Evolutionary conservation across 179 eudicot genomes (phyloP), one percentile per base, ranked within the genome.

Genomic region (Spergularia azorica): DNA sequence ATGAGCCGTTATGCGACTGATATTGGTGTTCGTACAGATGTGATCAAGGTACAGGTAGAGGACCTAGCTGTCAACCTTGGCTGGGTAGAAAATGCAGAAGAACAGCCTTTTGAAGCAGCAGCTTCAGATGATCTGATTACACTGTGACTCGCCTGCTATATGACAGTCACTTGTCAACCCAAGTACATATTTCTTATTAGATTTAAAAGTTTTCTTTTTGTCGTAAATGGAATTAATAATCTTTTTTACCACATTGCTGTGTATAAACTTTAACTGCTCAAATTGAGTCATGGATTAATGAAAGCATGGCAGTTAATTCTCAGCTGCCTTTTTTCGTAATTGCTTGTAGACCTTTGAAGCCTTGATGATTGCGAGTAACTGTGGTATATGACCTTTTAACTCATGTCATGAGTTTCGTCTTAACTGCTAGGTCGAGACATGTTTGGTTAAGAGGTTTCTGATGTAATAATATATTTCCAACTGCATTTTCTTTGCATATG

Each of bases 1-100:
- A 86, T 91, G 95, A 92, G 98, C 83, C 88, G 98, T 48, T 95
- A 95, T 76, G 95, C 96, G 6, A 92, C 97, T 51, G 98, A 95
- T 81, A 91, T 95, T 74, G 98, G 98, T 32, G 97, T 95, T 17
- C 87, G 98, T 18, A 90, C 81, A 48, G 98, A 95, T 88, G 98
- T 95, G 38, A 77, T 92, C 56, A 95, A 95, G 85, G 98, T 95
- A 11, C 90, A 86, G 9, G 98, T 91, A 41, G 98, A 94, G 76
- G 98, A 94, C 61, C 77, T 83, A 9, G 87, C 87, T 12, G 74
- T 68, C 9, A 81, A 84, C 63, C 87, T 83, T 26, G 85, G 85
- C 26, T 86, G 85, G 87, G 81, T 55, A 70, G 80, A 20, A 18
- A 43, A 73, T 13, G 71, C 5, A 51, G 80, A 71, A 55, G 85